These are phyloP conservation scores for Fraxinus sp. DNA, from an alignment of 305 asterid species.

Conservation along the genomic window DNA sequence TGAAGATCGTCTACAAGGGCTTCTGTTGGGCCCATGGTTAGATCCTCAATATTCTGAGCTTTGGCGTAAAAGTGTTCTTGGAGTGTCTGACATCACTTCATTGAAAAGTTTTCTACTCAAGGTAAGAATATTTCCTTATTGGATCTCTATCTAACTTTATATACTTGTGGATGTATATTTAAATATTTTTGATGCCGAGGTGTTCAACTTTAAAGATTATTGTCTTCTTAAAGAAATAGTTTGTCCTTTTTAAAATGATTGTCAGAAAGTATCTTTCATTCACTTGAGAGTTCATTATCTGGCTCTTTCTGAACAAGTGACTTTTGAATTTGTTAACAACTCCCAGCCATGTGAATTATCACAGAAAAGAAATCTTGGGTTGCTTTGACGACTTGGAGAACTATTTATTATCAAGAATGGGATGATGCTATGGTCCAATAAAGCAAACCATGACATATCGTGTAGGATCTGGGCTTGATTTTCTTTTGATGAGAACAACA, in stretches of 20 bases:
- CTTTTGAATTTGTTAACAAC: constrained; percentile 7
- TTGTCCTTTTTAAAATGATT: neutral
- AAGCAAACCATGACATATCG: constrained; percentile 17
- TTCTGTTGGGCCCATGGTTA: constrained; percentile 90
- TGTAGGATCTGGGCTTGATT: neutral
- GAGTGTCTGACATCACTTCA: constrained; percentile 40
- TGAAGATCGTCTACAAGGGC: constrained; percentile 85
- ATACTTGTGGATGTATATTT: constrained; percentile 3
- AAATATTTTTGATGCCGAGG: constrained; percentile 12
- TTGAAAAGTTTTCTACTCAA: constrained; percentile 56
- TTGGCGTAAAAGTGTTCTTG: constrained; percentile 65
- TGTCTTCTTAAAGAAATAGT: neutral
- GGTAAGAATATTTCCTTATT: constrained; percentile 40
- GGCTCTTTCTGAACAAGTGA: neutral
- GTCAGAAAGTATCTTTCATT: neutral
- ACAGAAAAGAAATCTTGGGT: neutral
- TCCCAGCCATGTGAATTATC: constrained; percentile 12
- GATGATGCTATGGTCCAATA: constrained; percentile 10
- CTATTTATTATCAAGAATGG: neutral
- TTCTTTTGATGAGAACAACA: neutral
- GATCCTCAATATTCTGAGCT: constrained; percentile 59
- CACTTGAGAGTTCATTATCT: neutral
- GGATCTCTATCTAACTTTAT: neutral
- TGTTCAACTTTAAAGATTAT: neutral
- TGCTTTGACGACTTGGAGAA: constrained; percentile 9